These are phyloP conservation scores for Sphagnum magellanicum DNA, from an alignment of 228 moss, liverwort and hornwort genomes.

Conservation along the genomic window DNA sequence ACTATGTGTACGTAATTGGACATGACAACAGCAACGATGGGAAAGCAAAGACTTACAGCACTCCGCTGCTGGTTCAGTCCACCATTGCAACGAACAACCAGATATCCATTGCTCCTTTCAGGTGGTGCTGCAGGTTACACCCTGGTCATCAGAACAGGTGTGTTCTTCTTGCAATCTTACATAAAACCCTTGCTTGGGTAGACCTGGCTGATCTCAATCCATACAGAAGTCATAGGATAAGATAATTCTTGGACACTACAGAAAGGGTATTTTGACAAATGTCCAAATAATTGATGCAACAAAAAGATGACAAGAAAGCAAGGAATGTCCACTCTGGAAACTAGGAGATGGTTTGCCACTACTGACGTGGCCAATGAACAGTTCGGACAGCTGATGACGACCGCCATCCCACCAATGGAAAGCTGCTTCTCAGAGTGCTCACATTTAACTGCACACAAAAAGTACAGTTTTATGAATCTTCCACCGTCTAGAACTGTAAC, in stretches of 20 bases:
- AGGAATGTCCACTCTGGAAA: no score
- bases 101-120: constrained; percentile 64
- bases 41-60: constrained; percentile 43
- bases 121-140: constrained; percentile 52
- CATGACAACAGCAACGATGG: no score
- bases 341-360: constrained; percentile 12
- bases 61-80: constrained; percentile 82
- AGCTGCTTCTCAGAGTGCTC: constrained; percentile 28
- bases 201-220: not conserved
- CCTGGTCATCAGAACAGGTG: not conserved
- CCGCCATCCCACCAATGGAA: constrained; percentile 61
- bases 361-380: constrained; percentile 65
- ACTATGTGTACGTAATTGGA: no score
- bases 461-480: not conserved
- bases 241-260: not conserved
- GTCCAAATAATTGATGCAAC: not conserved
- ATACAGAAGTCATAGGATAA: not conserved
- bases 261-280: not conserved
- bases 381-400: constrained; percentile 56
- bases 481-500: not conserved
- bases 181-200: not conserved
- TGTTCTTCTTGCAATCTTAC: not conserved
- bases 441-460: constrained; percentile 27
- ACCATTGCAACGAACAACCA: constrained; percentile 82
- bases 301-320: no score